Evolutionary conservation across 2,329 filamentous ascomycete genomes (phyloP).

Genomic region (Fusarium concolor): DNA sequence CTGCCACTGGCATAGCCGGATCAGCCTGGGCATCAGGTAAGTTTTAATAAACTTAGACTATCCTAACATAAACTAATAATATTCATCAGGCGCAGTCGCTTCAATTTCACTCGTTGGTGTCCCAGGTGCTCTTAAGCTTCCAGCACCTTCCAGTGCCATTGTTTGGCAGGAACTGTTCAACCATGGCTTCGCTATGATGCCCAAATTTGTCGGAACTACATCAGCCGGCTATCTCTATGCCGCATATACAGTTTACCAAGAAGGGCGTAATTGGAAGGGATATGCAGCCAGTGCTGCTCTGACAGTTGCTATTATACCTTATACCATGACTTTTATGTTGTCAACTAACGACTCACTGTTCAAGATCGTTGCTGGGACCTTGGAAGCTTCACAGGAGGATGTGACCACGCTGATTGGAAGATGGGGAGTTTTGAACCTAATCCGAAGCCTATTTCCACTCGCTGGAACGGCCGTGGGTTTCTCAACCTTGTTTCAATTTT

Average conservation of each 20-base stretch:
- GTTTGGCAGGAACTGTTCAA: constrained; percentile 55
- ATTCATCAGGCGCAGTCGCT: constrained; percentile 50
- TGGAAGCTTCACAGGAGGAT: constrained; percentile 29
- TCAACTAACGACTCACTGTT: constrained; percentile 52
- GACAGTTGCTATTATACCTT: constrained; percentile 55
- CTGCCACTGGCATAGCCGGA: constrained; percentile 53
- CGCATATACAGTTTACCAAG: constrained; percentile 49
- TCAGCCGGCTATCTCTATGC: constrained; percentile 52
- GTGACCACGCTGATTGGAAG: constrained; percentile 42
- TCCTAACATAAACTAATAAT: background rate
- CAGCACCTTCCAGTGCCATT: constrained; percentile 47
- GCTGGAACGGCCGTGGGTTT: constrained; percentile 46
- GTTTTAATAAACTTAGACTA: background rate
- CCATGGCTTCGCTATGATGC: constrained; percentile 53
- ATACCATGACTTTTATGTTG: constrained; percentile 53
- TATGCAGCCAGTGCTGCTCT: constrained; percentile 50
- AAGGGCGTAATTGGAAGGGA: constrained; percentile 50
- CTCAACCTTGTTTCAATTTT: constrained; percentile 34
- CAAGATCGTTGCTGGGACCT: constrained; percentile 37
- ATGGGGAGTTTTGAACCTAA: constrained; percentile 48
- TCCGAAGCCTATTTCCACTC: constrained; percentile 49
- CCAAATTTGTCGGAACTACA: constrained; percentile 50
- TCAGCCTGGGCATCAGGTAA: constrained; percentile 55
- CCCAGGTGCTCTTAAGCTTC: constrained; percentile 45
- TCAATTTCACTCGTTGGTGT: constrained; percentile 52